Evolutionary conservation across 148 eudicot genomes (phyloP), one percentile per base, ranked within the genome.

Genomic region (Rhododendron simsii): DNA sequence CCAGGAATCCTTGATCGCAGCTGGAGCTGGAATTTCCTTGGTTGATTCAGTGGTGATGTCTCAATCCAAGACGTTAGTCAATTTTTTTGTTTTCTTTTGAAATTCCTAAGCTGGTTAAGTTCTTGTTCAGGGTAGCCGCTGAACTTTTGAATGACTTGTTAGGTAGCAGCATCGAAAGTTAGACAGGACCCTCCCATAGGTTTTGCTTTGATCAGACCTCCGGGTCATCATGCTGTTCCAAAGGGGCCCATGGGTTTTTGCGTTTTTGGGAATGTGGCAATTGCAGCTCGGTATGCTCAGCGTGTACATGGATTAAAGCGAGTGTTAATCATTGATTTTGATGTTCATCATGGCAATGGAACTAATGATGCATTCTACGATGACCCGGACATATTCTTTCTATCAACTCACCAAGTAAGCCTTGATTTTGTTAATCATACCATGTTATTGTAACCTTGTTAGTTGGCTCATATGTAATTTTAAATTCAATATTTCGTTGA

Each of bases 301-400:
- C 93, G 92, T 23, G 89, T 87, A 6, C 98, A 94, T 89, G 96
- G 99, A 85, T 87, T 96, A 87, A 91, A 94, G 88, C 98, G 97
- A 48, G 97, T 96, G 41, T 92, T 96, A 44, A 95, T 96, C 87
- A 95, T 96, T 86, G 99, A 96, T 89, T 96, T 94, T 85, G 99
- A 96, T 90, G 99, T 96, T 69, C 99, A 96, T 84, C 99, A 96
- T 90, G 99, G 99, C 16, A 96, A 96, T 89, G 99, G 99, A 89
- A 96, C 99, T 80, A 93, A 93, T 87, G 99, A 96, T 83, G 96
- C 96, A 35, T 96, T 96, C 88, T 96, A 96, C 84, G 94, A 92
- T 85, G 99, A 96, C 86, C 98, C 99, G 13, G 95, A 96, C 89
- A 92, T 95, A 82, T 96, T 91, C 89, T 96, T 96, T 88, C 93